These are phyloP conservation scores for Zygoascus ofunaensis DNA, from an alignment of 805 yeast species.

Conservation along the genomic window DNA sequence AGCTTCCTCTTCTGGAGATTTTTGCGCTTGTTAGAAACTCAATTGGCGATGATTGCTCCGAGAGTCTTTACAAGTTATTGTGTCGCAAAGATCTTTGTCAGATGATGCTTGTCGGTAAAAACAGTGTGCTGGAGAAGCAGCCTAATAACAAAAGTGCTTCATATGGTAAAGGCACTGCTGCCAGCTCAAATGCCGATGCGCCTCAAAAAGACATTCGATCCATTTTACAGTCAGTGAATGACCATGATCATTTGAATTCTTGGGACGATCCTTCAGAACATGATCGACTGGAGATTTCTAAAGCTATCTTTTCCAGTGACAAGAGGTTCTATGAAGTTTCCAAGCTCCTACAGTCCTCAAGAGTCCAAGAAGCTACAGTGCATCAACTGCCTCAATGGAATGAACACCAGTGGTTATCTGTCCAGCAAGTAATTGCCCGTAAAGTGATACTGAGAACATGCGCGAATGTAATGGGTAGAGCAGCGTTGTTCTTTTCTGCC, in stretches of 20 bases:
- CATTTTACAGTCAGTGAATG: constrained; percentile 32
- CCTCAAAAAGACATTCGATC: constrained; percentile 31
- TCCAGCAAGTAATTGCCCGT: constrained; percentile 49
- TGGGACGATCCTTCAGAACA: constrained; percentile 69
- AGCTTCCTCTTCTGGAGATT: constrained; percentile 51
- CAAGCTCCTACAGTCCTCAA: constrained; percentile 59
- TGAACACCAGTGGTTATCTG: constrained; percentile 48
- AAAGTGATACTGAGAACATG: constrained; percentile 62
- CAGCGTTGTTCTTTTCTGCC: constrained; percentile 59
- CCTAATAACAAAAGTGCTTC: not conserved
- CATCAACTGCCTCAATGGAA: constrained; percentile 32
- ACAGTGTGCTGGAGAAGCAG: not conserved
- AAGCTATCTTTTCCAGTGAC: constrained; percentile 66
- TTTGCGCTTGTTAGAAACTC: constrained; percentile 4
- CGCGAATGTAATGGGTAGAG: constrained; percentile 70
- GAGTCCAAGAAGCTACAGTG: constrained; percentile 42
- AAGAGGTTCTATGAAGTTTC: constrained; percentile 72
- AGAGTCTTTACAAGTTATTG: not conserved
- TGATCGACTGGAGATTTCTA: constrained; percentile 58
- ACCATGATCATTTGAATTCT: constrained; percentile 42
- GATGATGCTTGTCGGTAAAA: constrained; percentile 1
- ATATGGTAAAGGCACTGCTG: not conserved
- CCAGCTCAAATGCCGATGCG: constrained; percentile 5
- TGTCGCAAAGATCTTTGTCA: constrained; percentile 5
- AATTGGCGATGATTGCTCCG: not conserved